These are phyloP conservation scores for Monilinia fructicola DNA, from an alignment of 2,329 filamentous ascomycete genomes.

Conservation along the genomic window DNA sequence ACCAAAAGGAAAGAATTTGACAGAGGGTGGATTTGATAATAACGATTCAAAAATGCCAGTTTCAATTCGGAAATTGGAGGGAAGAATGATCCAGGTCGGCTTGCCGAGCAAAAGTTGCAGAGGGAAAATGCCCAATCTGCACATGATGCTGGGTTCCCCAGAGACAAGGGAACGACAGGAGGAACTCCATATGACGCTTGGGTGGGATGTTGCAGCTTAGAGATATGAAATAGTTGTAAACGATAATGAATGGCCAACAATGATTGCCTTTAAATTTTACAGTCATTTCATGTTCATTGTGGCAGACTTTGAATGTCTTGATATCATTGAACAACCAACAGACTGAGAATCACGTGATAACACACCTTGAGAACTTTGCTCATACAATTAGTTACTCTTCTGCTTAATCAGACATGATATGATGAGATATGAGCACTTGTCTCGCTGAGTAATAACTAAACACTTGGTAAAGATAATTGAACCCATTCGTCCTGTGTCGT, in stretches of 20 bases:
- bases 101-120: constrained; percentile 48
- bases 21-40: constrained; percentile 36
- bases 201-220: constrained; percentile 17
- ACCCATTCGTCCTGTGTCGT: not conserved
- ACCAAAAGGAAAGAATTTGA: constrained; percentile 38
- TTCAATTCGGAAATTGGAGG: constrained; percentile 47
- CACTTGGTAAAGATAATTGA: not conserved
- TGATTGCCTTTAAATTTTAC: not conserved
- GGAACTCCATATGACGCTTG: constrained; percentile 19
- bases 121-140: constrained; percentile 34
- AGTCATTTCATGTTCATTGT: not conserved
- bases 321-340: not conserved
- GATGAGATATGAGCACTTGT: constrained; percentile 4
- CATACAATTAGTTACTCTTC: not conserved
- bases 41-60: constrained; percentile 37
- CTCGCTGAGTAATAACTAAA: not conserved
- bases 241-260: not conserved
- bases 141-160: constrained; percentile 30
- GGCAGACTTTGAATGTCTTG: not conserved
- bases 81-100: constrained; percentile 48
- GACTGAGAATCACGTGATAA: not conserved
- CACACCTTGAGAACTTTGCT: not conserved
- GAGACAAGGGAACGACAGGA: constrained; percentile 26
- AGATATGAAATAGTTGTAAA: not conserved
- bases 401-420: not conserved